A percentile compares a stretch with the other conserved stretches of the same genome.
phyloP scores from a whole-genome alignment of 345 rosid genomes.

The Microthlaspi erraticum region DNA sequence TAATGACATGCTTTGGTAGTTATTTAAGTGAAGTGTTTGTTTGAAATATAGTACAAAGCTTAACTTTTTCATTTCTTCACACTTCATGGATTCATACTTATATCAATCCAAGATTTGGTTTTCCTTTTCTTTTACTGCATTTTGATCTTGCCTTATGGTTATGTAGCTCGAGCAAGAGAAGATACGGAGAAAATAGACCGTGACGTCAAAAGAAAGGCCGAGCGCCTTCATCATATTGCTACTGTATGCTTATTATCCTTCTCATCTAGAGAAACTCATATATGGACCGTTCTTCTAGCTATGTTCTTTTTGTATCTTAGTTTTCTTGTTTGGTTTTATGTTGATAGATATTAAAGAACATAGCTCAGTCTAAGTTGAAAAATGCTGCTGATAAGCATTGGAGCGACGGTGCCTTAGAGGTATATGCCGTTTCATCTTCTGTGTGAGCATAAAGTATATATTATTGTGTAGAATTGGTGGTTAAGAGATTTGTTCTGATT shows the following conservation, averaged over 20 bases:
- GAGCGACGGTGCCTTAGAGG: slow-evolving; percentile 99
- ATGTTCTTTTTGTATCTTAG: background rate
- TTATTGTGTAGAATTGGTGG: background rate
- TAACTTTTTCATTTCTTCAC: background rate
- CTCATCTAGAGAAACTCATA: slow-evolving; percentile 21
- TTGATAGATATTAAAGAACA: slow-evolving; percentile 66
- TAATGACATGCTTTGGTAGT: background rate
- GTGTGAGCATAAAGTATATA: slow-evolving; percentile 3
- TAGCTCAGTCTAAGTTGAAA: slow-evolving; percentile 79
- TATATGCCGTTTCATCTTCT: slow-evolving; percentile 32
- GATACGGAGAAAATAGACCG: slow-evolving; percentile 92
- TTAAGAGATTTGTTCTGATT: background rate
- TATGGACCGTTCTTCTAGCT: background rate
- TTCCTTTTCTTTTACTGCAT: background rate
- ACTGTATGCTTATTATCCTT: slow-evolving; percentile 60
- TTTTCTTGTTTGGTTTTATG: slow-evolving; percentile 8
- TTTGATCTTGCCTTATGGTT: slow-evolving; percentile 2
- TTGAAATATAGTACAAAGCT: background rate
- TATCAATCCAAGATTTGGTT: slow-evolving; percentile 14
- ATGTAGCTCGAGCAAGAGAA: slow-evolving; percentile 90
- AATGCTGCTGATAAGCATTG: slow-evolving; percentile 92
- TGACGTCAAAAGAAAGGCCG: slow-evolving; percentile 81
- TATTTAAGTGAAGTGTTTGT: background rate
- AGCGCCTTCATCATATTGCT: slow-evolving; percentile 77
- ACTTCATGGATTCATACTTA: background rate